Percentiles rank a stretch among this genome's conserved stretches.
phyloP scores from a whole-genome alignment of 495 filamentous ascomycete genomes.

The Neurospora hispaniola region DNA sequence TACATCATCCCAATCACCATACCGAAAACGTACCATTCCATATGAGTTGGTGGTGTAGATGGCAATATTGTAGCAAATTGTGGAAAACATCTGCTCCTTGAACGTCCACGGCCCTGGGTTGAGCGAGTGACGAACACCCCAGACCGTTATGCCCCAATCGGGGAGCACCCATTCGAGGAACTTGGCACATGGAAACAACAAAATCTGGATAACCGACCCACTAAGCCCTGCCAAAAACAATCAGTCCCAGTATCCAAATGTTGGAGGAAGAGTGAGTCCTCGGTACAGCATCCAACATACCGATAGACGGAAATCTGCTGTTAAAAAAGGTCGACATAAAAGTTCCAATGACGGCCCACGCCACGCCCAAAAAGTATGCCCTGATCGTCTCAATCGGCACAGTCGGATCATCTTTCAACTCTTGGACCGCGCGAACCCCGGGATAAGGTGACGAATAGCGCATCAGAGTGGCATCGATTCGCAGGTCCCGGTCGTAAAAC shows the following conservation, averaged over 20 bases:
- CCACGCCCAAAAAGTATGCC: conserved; percentile 30
- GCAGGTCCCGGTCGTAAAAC: conserved; percentile 28
- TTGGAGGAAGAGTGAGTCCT: too few species aligned
- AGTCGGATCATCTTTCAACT: conserved; percentile 21
- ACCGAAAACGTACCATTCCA: conserved; percentile 13
- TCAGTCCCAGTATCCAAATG: not conserved
- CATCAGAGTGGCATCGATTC: conserved; percentile 28
- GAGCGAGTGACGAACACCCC: conserved; percentile 20
- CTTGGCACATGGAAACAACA: conserved; percentile 28
- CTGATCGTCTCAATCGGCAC: conserved; percentile 29
- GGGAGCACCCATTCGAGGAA: conserved; percentile 19
- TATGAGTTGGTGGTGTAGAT: conserved; percentile 25
- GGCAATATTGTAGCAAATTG: conserved; percentile 24
- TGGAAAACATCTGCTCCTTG: conserved; percentile 36
- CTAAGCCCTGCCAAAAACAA: conserved; percentile 15
- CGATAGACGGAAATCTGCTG: conserved; percentile 26
- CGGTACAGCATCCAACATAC: conserved; percentile 3
- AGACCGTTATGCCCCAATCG: conserved; percentile 21
- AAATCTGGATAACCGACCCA: conserved; percentile 29
- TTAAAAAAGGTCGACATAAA: conserved; percentile 33
- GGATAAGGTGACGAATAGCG: conserved; percentile 34
- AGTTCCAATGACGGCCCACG: conserved; percentile 24
- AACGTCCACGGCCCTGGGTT: conserved; percentile 35
- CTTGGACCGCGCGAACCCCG: conserved; percentile 35
- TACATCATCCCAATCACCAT: too few species aligned